A percentile compares a stretch with the other conserved stretches of the same genome.
Evolutionary conservation across 2,329 filamentous ascomycete species (phyloP).

Genomic region (Fusarium falciforme): DNA sequence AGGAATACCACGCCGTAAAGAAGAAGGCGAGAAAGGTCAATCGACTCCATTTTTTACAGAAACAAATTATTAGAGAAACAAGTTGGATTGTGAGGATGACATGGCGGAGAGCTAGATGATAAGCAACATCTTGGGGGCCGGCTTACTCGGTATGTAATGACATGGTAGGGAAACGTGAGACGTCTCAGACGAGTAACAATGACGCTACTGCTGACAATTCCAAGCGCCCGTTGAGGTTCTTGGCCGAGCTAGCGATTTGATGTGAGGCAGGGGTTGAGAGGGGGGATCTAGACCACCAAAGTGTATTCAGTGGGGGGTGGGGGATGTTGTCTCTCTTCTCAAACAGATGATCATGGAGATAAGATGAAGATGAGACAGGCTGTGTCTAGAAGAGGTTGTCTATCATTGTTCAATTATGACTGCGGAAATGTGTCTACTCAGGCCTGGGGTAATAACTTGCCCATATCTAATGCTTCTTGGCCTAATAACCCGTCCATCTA

Average conservation of each 20-base stretch:
- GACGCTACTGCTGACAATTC: conserved; percentile 4
- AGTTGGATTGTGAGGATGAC: not conserved
- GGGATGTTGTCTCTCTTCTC: not conserved
- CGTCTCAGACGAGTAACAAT: conserved; percentile 22
- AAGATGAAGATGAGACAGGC: not conserved
- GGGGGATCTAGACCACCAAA: not conserved
- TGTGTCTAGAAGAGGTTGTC: not conserved
- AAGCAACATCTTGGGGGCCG: not conserved
- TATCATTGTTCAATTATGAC: not conserved
- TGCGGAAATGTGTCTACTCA: not conserved
- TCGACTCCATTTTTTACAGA: conserved; percentile 26
- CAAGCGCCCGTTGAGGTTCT: not conserved
- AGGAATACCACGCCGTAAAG: conserved; percentile 48
- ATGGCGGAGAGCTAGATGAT: not conserved
- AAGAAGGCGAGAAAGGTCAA: conserved; percentile 47
- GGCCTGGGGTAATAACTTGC: not conserved
- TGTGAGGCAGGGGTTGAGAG: conserved; percentile 3
- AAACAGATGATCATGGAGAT: not conserved
- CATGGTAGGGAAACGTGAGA: not conserved
- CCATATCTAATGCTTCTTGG: not conserved
- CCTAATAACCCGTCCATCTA: not conserved
- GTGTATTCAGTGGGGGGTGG: not conserved
- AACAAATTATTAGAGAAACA: not conserved
- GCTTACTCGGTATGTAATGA: not conserved
- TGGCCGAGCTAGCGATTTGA: not conserved